Percentiles rank a stretch among this genome's conserved stretches.
phyloP scores from a whole-genome alignment of 2,329 filamentous ascomycete genomes.

The Tolypocladium sp. region DNA sequence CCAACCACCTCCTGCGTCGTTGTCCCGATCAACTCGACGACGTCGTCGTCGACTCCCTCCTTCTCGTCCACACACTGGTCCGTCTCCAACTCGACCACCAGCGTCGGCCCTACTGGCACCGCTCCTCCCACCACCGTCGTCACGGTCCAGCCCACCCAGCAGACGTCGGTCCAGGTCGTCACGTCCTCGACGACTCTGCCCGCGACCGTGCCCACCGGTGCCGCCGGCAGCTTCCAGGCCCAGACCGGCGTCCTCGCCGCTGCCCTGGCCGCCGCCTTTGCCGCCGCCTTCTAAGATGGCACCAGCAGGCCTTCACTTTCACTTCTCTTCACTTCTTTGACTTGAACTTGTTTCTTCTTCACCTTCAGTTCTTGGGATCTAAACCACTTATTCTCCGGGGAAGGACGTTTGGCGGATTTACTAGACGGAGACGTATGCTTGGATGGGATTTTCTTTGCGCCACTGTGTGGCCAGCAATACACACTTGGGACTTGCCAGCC shows the following conservation, averaged over 20 bases:
- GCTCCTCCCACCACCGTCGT: slow-evolving; percentile 14
- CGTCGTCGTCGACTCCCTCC: slow-evolving; percentile 9
- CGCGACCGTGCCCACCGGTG: slow-evolving; percentile 14
- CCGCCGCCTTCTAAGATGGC: slow-evolving; percentile 24
- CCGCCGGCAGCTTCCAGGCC: slow-evolving; percentile 25
- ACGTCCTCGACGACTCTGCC: slow-evolving; percentile 10
- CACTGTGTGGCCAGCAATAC: not conserved
- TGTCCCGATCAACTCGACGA: not conserved
- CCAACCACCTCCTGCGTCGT: slow-evolving; percentile 4
- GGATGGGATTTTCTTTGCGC: slow-evolving; percentile 1
- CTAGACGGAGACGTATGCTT: slow-evolving; percentile 1
- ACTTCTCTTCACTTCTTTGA: not conserved
- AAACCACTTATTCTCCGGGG: slow-evolving; percentile 10
- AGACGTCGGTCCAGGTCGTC: slow-evolving; percentile 9
- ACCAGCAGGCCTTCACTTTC: not conserved
- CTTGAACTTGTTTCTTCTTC: not conserved
- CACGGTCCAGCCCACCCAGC: slow-evolving; percentile 9
- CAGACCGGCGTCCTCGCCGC: slow-evolving; percentile 30
- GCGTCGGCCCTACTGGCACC: slow-evolving; percentile 12
- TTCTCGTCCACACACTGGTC: slow-evolving; percentile 16
- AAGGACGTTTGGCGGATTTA: slow-evolving; percentile 18
- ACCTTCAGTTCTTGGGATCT: not conserved
- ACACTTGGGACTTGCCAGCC: not conserved
- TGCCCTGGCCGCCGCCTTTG: slow-evolving; percentile 25
- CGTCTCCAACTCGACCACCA: slow-evolving; percentile 23